Evolutionary conservation across 177 flowering plant genomes (phyloP).

Genomic region (Vitis hybrid): DNA sequence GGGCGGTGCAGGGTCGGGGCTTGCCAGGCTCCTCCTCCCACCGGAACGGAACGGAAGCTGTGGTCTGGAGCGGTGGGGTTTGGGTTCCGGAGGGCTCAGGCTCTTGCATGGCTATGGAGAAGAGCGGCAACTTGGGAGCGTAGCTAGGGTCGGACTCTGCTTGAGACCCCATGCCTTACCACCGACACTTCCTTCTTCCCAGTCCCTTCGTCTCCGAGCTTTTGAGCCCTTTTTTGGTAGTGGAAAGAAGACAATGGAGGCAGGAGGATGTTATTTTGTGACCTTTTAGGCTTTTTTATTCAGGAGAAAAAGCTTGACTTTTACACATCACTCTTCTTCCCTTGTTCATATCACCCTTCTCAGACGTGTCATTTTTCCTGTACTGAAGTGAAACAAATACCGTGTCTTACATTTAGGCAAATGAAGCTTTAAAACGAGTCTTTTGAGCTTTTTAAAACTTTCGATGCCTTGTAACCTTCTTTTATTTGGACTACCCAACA

Average conservation of each 20-base stretch:
- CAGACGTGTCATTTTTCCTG: background rate
- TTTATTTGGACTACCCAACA: too few relatives aligned
- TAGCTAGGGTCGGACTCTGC: slow-evolving; percentile 14
- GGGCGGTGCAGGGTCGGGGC: slow-evolving; percentile 35
- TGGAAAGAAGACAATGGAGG: background rate
- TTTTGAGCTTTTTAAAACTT: too few relatives aligned
- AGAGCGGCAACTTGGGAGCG: slow-evolving; percentile 27
- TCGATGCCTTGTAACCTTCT: too few relatives aligned
- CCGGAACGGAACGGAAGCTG: slow-evolving; percentile 39
- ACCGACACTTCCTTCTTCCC: background rate
- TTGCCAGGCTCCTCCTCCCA: slow-evolving; percentile 56
- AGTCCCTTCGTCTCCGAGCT: background rate
- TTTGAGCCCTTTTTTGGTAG: background rate
- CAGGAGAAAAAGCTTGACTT: too few relatives aligned
- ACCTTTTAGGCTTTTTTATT: too few relatives aligned
- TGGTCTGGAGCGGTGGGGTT: slow-evolving; percentile 31
- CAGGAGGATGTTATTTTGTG: too few relatives aligned
- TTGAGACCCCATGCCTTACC: slow-evolving; percentile 12
- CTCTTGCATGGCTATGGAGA: slow-evolving; percentile 15
- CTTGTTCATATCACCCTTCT: too few relatives aligned
- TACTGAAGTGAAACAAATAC: background rate
- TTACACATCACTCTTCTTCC: too few relatives aligned
- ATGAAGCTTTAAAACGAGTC: too few relatives aligned
- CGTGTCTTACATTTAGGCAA: too few relatives aligned
- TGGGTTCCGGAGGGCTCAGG: slow-evolving; percentile 27